Evolutionary conservation across 176 grass and related monocot genomes (phyloP), one percentile per base, ranked within the genome.

Genomic region (Metroxylon sagu): DNA sequence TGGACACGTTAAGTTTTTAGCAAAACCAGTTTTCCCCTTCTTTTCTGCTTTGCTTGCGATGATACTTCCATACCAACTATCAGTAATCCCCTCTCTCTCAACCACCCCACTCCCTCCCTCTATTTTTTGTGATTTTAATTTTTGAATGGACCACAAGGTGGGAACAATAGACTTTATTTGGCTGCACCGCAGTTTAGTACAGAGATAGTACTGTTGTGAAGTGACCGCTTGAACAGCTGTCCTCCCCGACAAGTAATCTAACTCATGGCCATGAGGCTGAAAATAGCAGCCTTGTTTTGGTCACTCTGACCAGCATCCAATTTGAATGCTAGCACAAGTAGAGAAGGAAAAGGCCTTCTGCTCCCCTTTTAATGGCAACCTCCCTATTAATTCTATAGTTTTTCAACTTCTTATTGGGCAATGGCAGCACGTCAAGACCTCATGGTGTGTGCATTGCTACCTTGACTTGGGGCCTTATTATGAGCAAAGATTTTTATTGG

Each of bases 211-310:
- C 56, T 67, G 69, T 59, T 54, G 57, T 51, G 64, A 89, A 82
- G 67, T 70, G 82, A 67, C 78, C 69, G 71, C 71, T 84, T 71
- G 64, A 55, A 74, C 73, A 84, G 73, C 67, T 56, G 85, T 81
- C 61, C 61, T 77, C 66, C 61, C 25, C 68, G 55, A 63, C 70
- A 71, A 43, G 56, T 6, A 12, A 43, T 43, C 64, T 51, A 55
- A 27, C 62, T n/a, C 21, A 61, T 54, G 48, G 70, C 67, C 72
- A 79, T 79, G 43, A 66, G 69, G 54, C 71, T 60, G 77, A 53
- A 66, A 55, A 73, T 60, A 67, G 72, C 75, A 67, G 74, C 61
- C 67, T 80, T 79, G 54, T 80, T 83, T 83, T 65, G 29, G 56
- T 73, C 70, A 16, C 56, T 71, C 65, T 64, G 60, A 58, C 55